phyloP scores from a whole-genome alignment of 768 basidiomycete species.

The Podaxis mareebaensis region DNA sequence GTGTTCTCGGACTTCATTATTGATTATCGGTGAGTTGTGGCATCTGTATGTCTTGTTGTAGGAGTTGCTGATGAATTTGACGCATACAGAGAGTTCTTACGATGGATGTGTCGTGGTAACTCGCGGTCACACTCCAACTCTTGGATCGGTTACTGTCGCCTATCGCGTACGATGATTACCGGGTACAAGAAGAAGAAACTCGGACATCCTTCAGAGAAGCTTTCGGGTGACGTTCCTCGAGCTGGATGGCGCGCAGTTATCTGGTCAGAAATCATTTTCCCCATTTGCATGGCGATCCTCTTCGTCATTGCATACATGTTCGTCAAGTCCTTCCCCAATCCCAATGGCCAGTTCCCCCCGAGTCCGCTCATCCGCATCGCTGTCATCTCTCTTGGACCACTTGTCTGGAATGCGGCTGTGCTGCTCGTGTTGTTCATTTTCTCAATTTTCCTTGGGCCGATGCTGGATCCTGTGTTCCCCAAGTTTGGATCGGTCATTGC shows the following conservation, averaged over 20 bases:
- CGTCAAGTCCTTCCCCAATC: constrained; percentile 81
- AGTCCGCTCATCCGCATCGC: constrained; percentile 91
- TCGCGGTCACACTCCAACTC: constrained; percentile 96
- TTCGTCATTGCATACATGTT: constrained; percentile 92
- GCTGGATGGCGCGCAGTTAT: constrained; percentile 91
- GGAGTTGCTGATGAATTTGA: constrained; percentile 13
- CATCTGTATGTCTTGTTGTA: neutral
- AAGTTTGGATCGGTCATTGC: constrained; percentile 94
- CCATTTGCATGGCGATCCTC: constrained; percentile 79
- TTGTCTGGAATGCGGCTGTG: constrained; percentile 93
- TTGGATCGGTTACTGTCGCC: constrained; percentile 98
- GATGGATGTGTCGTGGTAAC: constrained; percentile 99
- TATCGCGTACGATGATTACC: constrained; percentile 97
- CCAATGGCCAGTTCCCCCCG: constrained; percentile 62
- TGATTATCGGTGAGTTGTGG: constrained; percentile 73
- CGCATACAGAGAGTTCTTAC: constrained; percentile 80
- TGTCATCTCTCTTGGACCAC: constrained; percentile 89
- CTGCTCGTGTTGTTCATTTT: constrained; percentile 86
- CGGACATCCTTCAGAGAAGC: constrained; percentile 95
- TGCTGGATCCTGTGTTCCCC: constrained; percentile 80
- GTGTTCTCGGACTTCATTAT: constrained; percentile 96
- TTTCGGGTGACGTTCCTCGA: constrained; percentile 92
- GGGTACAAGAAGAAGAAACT: constrained; percentile 99
- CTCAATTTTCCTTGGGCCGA: constrained; percentile 90
- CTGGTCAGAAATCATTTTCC: constrained; percentile 85